phyloP scores from a whole-genome alignment of 257 asterid species.

The Solanum pennellii region DNA sequence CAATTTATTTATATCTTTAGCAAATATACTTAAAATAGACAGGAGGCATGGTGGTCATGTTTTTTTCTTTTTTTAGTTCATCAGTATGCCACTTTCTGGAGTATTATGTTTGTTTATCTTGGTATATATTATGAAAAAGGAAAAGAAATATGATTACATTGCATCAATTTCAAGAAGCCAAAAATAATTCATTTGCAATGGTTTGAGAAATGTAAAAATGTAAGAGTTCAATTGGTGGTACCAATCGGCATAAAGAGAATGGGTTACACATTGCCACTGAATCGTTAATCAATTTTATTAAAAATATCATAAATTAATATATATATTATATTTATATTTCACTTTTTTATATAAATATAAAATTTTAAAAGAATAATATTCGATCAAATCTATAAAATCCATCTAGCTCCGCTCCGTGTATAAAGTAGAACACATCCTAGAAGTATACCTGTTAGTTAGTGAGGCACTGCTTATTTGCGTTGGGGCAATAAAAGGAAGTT shows the following conservation, averaged over 20 bases:
- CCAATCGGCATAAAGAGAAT: not conserved
- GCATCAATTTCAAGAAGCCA: not conserved
- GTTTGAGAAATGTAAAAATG: no score
- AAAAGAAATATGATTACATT: not conserved
- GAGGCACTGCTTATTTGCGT: not conserved
- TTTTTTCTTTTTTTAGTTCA: not conserved
- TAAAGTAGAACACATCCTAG: not conserved
- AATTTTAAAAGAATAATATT: no score
- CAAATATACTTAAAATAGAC: not conserved
- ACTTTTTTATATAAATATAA: no score
- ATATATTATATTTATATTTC: no score
- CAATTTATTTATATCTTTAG: not conserved
- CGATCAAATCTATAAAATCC: no score
- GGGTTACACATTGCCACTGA: no score
- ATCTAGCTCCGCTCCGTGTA: rapidly evolving
- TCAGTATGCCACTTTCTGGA: not conserved
- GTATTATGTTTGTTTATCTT: not conserved
- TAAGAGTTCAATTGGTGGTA: not conserved
- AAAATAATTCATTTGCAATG: no score
- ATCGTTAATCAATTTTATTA: no score
- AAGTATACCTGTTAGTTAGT: not conserved
- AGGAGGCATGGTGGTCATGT: not conserved
- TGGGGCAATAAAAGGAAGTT: not conserved
- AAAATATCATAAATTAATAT: no score
- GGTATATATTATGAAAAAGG: not conserved